Base-by-base conservation (phyloP, 768 basidiomycete species). In the Agrocybe chaxingu region DNA sequence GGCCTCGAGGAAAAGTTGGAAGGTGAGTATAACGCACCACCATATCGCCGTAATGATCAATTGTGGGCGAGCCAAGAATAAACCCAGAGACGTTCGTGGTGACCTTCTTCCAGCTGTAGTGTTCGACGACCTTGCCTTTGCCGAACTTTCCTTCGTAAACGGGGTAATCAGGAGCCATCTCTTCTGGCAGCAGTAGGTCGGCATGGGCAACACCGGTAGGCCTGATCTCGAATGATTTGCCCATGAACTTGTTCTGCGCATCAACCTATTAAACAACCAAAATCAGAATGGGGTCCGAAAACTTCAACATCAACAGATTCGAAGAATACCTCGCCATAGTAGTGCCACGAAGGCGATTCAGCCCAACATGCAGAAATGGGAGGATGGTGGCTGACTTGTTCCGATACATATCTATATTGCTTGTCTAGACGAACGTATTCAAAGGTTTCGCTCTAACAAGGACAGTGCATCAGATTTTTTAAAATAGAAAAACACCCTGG, bases 361-460 rank as follows among this genome's bases (percentile, higher is more conserved):
- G 89, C 89, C 84, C 90, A 96, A 66, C 95, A 98, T 7, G 95
- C 94, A 3, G 92, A 93, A 44, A 98, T 93, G 0, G 95, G 95
- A 4, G 96, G 96, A 67, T 98, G 96, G 67, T 98, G 95, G 62
- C 88, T 93, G 54, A 98, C 96, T 77, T 98, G 95, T 63, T 99
- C 96, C 1, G 92, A 93, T 33, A 96, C 70, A 62, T 98, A 99
- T 32, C 92, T 82, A 64, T 95, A 98, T 64, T 90, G 79, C 63
- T 87, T 89, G 61, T 95, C 91, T 32, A 90, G 65, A 47, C 88
- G 76, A 32, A 90, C 92, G 62, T 97, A 95, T 68, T 98, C 95
- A 58, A 96, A 98, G 2, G 93, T 95, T 68, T 98, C 95, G 61
- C 86, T 82, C 82, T 93, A 47, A 37, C 24, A 11, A 16, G 38